Conservation (phyloP, 805 yeast species). For the Candida khao-thaluensis region DNA sequence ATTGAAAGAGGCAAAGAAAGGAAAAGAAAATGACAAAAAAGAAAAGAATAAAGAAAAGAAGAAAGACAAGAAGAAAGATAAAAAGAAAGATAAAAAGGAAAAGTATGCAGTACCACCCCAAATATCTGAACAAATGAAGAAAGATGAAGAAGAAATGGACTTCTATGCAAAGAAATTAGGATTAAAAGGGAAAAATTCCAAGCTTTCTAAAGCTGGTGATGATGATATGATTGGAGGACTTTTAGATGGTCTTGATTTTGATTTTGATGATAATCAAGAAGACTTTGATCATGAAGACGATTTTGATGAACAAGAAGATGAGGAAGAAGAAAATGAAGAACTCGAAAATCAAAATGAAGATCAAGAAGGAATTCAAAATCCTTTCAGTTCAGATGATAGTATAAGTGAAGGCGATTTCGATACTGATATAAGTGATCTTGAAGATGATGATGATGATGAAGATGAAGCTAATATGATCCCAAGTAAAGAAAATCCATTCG, state of each 20-base stretch:
- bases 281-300: conserved; percentile 11
- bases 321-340: conserved; percentile 17
- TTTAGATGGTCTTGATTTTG: conserved; percentile 70
- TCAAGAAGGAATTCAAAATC: conserved; percentile 21
- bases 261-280: conserved; percentile 25
- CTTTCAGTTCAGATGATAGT: conserved; percentile 19
- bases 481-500: conserved; percentile 67
- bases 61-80: conserved; percentile 8
- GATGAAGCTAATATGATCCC: conserved; percentile 16
- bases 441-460: conserved; percentile 15
- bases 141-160: conserved; percentile 75
- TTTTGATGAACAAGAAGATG: conserved; percentile 17
- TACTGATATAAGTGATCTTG: conserved; percentile 15
- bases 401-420: conserved; percentile 22
- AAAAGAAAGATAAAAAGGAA: conserved; percentile 4
- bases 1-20: conserved; percentile 16
- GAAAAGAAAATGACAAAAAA: conserved; percentile 1
- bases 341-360: conserved; percentile 13
- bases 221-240: conserved; percentile 83
- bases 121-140: conserved; percentile 48
- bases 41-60: conserved; percentile 12
- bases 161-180: conserved; percentile 85
- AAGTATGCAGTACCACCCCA: conserved; percentile 28
- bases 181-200: conserved; percentile 47
- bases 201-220: conserved; percentile 51